Conservation (phyloP, 2,329 filamentous ascomycete genomes). For the Cercospora nicotianae region DNA sequence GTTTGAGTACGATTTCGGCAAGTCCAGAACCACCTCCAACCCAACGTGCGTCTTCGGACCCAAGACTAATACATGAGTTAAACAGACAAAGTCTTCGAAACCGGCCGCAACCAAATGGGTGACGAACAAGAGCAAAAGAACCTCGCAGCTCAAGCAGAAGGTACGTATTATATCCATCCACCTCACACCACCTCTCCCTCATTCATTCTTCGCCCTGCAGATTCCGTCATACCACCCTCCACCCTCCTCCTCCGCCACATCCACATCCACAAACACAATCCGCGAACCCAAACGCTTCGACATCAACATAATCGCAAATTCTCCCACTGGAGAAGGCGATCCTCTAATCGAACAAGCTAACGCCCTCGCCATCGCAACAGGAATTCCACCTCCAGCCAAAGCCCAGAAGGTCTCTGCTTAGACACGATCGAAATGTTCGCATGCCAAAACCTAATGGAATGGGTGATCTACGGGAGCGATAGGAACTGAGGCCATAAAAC, state of each 20-base stretch:
- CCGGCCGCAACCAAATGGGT: conserved; percentile 48
- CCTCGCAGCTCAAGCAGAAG: conserved; percentile 17
- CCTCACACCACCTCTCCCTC: too few relatives aligned
- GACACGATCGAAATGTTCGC: background rate
- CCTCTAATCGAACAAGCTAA: conserved; percentile 26
- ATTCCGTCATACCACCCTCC: background rate
- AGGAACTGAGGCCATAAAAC: too few relatives aligned
- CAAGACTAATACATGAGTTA: background rate
- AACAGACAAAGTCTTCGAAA: conserved; percentile 52
- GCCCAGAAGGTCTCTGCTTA: background rate
- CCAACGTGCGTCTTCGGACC: background rate
- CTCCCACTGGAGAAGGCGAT: conserved; percentile 13
- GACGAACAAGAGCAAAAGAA: conserved; percentile 31
- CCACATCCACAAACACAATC: background rate
- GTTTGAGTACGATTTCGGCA: conserved; percentile 56
- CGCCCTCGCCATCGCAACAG: conserved; percentile 25
- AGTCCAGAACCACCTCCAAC: background rate
- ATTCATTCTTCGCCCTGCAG: too few relatives aligned
- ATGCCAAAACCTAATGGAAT: background rate
- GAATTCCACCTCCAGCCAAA: conserved; percentile 22
- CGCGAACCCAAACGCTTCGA: conserved; percentile 13
- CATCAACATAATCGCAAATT: conserved; percentile 10
- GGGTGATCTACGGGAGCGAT: too few relatives aligned
- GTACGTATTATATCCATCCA: too few relatives aligned
- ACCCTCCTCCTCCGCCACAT: background rate